These are phyloP conservation scores for Candolleomyces aberdarensis DNA, from an alignment of 768 basidiomycete genomes.

Conservation along the genomic window DNA sequence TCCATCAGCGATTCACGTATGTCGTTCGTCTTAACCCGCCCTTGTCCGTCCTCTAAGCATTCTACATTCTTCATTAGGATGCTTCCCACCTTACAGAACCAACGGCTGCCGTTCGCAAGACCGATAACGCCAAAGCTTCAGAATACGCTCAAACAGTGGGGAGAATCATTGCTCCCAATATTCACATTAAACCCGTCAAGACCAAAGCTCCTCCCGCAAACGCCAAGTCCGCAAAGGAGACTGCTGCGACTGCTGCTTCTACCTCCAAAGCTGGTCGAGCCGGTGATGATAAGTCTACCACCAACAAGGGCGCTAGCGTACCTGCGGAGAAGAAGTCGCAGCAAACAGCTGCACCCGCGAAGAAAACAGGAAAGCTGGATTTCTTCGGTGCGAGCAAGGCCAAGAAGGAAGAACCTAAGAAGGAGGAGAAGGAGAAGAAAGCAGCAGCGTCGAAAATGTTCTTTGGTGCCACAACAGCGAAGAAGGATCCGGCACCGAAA, in stretches of 20 bases:
- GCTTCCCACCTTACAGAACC: constrained; percentile 40
- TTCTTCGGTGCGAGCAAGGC: constrained; percentile 14
- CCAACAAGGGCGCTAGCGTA: neutral
- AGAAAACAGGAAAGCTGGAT: constrained; percentile 13
- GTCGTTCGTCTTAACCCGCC: constrained; percentile 18
- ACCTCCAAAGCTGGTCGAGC: constrained; percentile 33
- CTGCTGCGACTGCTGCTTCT: constrained; percentile 35
- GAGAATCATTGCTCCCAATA: constrained; percentile 35
- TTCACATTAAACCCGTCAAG: constrained; percentile 37
- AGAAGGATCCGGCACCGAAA: neutral
- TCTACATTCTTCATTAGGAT: constrained; percentile 22
- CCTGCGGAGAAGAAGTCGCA: too few species aligned
- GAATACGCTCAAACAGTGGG: constrained; percentile 43
- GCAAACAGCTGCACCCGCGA: constrained; percentile 7
- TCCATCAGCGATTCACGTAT: constrained; percentile 56
- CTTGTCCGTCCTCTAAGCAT: constrained; percentile 2
- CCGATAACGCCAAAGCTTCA: constrained; percentile 40
- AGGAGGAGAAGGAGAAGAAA: constrained; percentile 20
- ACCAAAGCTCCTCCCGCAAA: neutral
- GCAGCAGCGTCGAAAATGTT: constrained; percentile 7
- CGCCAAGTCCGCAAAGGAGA: constrained; percentile 20
- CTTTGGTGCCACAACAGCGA: constrained; percentile 16
- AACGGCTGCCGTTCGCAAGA: constrained; percentile 35
- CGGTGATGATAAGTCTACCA: constrained; percentile 17
- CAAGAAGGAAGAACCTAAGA: constrained; percentile 20